Evolutionary conservation across 768 basidiomycete species (phyloP).

Genomic region (Lentinula edodes): DNA sequence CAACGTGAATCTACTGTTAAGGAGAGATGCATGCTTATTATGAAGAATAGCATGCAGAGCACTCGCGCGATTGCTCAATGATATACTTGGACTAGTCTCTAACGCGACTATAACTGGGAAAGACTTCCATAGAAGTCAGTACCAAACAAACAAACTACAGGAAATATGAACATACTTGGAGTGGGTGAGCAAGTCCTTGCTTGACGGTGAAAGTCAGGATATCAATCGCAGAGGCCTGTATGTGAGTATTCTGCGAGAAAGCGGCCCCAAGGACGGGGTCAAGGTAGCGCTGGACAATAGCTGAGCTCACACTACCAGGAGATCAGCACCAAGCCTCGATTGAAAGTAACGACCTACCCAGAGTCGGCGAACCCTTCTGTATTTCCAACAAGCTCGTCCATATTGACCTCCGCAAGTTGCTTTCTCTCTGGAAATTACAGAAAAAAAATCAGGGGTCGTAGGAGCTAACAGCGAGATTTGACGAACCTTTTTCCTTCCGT

Average conservation of each 20-base stretch:
- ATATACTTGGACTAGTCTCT: conserved; percentile 70
- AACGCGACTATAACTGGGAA: conserved; percentile 89
- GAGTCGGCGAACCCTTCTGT: conserved; percentile 96
- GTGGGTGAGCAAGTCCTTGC: conserved; percentile 92
- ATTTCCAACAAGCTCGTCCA: conserved; percentile 93
- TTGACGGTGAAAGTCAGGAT: conserved; percentile 90
- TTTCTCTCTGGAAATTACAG: conserved; percentile 23
- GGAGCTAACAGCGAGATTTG: not conserved
- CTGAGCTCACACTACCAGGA: conserved; percentile 76
- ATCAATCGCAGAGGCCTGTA: conserved; percentile 83
- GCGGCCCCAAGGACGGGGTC: conserved; percentile 77
- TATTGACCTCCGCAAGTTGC: conserved; percentile 54
- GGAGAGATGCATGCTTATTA: conserved; percentile 81
- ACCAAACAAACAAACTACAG: not conserved
- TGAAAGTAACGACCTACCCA: conserved; percentile 52
- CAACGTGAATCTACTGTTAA: conserved; percentile 79
- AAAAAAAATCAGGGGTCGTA: not conserved
- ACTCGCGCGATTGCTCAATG: conserved; percentile 68
- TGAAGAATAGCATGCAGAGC: conserved; percentile 79
- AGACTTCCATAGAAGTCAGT: conserved; percentile 41
- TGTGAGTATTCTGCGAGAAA: conserved; percentile 60
- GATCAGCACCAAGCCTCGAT: not conserved
- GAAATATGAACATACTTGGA: conserved; percentile 54
- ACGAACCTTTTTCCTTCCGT: conserved; percentile 60
- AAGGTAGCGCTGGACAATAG: conserved; percentile 91